These are phyloP conservation scores for Amphicarpaea edgeworthii DNA, from an alignment of 306 rosid genomes.

Conservation along the genomic window DNA sequence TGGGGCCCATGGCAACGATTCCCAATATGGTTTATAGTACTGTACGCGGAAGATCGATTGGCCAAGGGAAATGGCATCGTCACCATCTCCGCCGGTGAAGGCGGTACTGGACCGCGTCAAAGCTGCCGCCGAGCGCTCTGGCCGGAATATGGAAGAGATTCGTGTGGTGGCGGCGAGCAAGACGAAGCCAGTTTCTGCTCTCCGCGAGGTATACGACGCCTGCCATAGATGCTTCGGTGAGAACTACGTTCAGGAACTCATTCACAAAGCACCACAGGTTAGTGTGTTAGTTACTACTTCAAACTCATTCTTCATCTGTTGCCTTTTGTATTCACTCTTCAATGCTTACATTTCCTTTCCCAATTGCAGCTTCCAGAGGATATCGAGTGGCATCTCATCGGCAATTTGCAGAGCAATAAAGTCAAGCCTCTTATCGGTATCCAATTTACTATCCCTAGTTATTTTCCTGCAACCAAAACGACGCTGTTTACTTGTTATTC, in stretches of 20 bases:
- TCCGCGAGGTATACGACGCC: conserved; percentile 84
- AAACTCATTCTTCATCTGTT: neutral
- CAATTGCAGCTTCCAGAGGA: conserved; percentile 81
- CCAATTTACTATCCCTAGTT: conserved; percentile 4
- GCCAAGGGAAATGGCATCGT: conserved; percentile 30
- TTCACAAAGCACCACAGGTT: conserved; percentile 90
- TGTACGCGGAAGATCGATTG: neutral
- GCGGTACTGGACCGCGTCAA: conserved; percentile 69
- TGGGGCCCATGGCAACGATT: neutral
- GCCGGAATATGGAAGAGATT: conserved; percentile 56
- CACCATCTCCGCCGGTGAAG: conserved; percentile 55
- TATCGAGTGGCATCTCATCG: conserved; percentile 91
- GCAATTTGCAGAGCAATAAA: conserved; percentile 91
- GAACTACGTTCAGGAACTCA: conserved; percentile 87
- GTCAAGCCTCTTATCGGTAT: conserved; percentile 83
- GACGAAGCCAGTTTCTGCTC: conserved; percentile 71
- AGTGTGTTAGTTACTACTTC: neutral
- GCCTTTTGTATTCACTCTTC: neutral
- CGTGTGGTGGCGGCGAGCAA: conserved; percentile 92
- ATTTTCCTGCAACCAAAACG: neutral
- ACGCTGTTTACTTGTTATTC: neutral
- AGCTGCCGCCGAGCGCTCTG: conserved; percentile 68
- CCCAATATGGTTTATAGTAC: neutral
- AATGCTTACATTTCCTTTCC: neutral
- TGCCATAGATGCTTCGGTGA: conserved; percentile 93